Evolutionary conservation across 345 rosid genomes (phyloP), one percentile per base, ranked within the genome.

Genomic region (Ceriops zippeliana): DNA sequence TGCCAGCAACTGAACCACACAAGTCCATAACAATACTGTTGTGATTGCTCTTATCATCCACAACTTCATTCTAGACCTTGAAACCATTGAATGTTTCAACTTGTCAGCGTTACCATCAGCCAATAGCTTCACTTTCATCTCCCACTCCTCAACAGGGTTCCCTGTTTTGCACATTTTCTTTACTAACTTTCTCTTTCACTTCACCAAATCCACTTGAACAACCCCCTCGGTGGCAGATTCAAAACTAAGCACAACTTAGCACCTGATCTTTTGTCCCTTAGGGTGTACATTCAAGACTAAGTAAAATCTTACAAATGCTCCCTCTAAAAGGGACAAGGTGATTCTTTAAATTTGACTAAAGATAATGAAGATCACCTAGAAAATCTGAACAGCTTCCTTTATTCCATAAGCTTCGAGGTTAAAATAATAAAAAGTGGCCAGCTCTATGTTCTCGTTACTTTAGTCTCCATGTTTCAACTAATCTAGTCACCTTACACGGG

Each of bases 31-130:
- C 83, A 89, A 70, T 54, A 82, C 77, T 0, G 84, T 59, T 0
- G 92, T 90, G 28, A 86, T 76, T 59, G 83, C 93, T 67, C 98
- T 81, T 15, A 85, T 74, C 85, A 83, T 86, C 97, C 97, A 93
- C 46, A 86, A 42, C 82, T 83, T 90, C 83, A 80, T 68, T 65
- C 87, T 78, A 68, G 97, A 86, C 81, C 85, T 86, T 15, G 90
- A 83, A 67, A 84, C 84, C 78, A 84, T 69, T 0, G 86, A 79
- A 58, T 60, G 83, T 78, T 67, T 87, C 62, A 81, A 68, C 73
- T 81, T 88, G 63, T 82, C 88, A 70, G 78, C 84, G 53, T 88
- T 90, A 15, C 79, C 83, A 32, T 74, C 87, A 51, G 84, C 87
- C 70, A 87, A 67, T n/a, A 83, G 66, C 78, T 71, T 84, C 68